Base-by-base conservation (phyloP, 352 stramenopile species). In the Phytophthora citrophthora region DNA sequence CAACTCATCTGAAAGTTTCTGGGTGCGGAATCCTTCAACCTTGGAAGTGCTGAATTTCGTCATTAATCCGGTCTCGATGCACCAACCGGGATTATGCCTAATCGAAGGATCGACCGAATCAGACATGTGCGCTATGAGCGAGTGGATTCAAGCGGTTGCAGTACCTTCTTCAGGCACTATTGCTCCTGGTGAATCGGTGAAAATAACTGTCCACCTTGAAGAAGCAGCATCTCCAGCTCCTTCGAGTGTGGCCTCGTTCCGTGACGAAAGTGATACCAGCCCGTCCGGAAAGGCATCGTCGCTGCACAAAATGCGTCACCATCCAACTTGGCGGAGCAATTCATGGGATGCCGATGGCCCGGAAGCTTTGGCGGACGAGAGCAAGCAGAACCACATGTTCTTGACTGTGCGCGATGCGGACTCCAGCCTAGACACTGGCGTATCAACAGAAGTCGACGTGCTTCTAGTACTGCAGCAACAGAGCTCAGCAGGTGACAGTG, bases 251-350 rank as follows among this genome's bases (percentile, higher is more conserved):
- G 16, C 48, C 48, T n/a, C 54, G 43, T 67, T 73, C 41, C 71
- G 60, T 43, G 76, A 83, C 49, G 64, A 58, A 39, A 64, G 11
- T 23, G 72, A 76, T 29, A 63, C 43, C 16, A 80, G 54, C n/a
- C 43, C 63, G 24, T 72, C 69, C 6, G 62, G 47, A 27, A 79
- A 81, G 36, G 54, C 61, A 29, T 62, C 81, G 20, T 43, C 83
- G 18, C 57, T 92, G 24, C 86, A 90, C 56, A 91, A 91, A 62
- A 85, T 91, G 73, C 79, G 86, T 2, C 83, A 91, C 46, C 82
- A 95, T 56, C 86, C 84, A 44, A 90, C 73, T 4, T 95, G 86
- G 86, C 54, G 86, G 57, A 95, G 84, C 50, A 95, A 91, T 55
- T 95, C 86, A 10, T 95, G 86, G 86, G 86, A 88, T 47, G 73